Base-by-base conservation (phyloP, 805 yeast species). In the Ogataea neopini region DNA sequence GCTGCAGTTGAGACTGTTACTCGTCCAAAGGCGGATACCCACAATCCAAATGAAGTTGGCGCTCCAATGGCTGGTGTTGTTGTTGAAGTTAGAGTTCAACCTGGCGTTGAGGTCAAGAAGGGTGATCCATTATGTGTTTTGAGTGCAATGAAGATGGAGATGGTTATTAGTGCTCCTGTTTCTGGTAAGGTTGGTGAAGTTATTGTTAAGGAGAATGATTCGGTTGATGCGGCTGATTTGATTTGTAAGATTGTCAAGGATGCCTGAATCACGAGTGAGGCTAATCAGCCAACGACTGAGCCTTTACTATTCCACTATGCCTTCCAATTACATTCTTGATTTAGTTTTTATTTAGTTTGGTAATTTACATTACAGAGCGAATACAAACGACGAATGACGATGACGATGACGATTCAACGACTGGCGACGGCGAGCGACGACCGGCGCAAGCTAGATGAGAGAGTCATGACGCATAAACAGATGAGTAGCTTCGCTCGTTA, bases 31-130 rank as follows among this genome's bases (percentile, higher is more conserved):
- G 98, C 97, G 47, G 89, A 86, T 59, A 76, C 86, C 14, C 84
- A 81, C 64, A 87, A 88, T 69, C 88, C 95, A 50, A 86, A 84
- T 64, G 97, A 94, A 59, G 84, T 94, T 53, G 98, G 98, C 59
- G 96, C 99, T 5, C 99, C 99, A 71, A 92, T 92, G 98, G 96
- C 98, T 35, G 99, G 99, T 75, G 97, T 91, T 55, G 88, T 92
- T 52, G 88, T 92, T 55, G 99, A 94, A 72, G 87, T 91, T 45
- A 88, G 96, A 65, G 89, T 90, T 54, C 88, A 89, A 75, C 80
- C 81, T 58, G 96, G 95, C 51, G 78, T 83, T 44, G 86, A 85
- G 56, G 96, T 94, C 56, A 89, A 88, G 80, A 92, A 92, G 81
- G 99, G 99, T 57, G 96, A 92, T 66, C 91, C 97, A 28, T 69